Evolutionary conservation across 2,329 filamentous ascomycete species (phyloP), one percentile per base, ranked within the genome.

Genomic region (Paecilomyces sp.): DNA sequence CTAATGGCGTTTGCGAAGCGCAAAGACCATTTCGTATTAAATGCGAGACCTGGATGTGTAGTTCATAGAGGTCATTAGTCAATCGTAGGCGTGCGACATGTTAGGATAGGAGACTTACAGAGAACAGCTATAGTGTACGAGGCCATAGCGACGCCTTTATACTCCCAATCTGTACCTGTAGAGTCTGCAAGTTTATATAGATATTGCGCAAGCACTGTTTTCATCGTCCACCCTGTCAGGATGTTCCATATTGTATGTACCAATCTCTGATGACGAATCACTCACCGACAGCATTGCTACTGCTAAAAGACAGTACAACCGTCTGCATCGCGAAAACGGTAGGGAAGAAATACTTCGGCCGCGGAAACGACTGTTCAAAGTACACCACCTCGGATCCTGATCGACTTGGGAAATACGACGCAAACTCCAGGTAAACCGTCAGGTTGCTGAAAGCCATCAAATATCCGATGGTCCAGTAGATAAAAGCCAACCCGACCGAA

Each of bases 331-430:
- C 87, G 67, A 87, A 89, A 0, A 84, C 78, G 0, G 84, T 83
- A 0, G 86, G 85, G 55, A 89, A 84, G 61, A 89, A 80, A 67
- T 85, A 87, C 58, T 79, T 82, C 0, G 87, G 87, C 1, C 84
- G 79, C 0, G 86, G 86, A 62, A 82, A 90, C 0, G 85, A 83
- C 66, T 89, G 87, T 64, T 89, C 87, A 0, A 89, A 78, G 64
- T 88, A 89, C 0, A 87, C 86, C 0, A 87, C 86, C 65, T 89
- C 85, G 0, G 82, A 81, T 0, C 86, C 87, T 1, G 83, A 87
- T 7, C 87, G 82, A 66, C 83, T 88, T 0, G 86, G 86, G 60
- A 89, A 89, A 62, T 85, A 88, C 0, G 83, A 79, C 0, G 85
- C 81, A 13, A 83, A 82, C 66, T 89, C 87, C 8, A 88, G 80